Evolutionary conservation across 192 early-diverging fungal species (phyloP), one percentile per base, ranked within the genome.

Genomic region (Dimargaris xerosporica): DNA sequence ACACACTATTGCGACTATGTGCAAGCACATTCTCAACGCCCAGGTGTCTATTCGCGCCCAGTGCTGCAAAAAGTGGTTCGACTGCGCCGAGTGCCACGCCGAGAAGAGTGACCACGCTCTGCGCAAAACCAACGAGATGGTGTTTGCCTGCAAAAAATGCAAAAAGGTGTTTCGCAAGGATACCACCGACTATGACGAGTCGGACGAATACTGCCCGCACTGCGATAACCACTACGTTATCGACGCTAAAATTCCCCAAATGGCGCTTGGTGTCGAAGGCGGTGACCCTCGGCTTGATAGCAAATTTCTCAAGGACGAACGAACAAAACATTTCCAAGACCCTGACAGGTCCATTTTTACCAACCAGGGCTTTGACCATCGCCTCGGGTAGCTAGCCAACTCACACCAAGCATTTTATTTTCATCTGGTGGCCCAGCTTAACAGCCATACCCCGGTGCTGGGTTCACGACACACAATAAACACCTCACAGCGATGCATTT

Each of bases 161-260:
- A 93, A 90, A 81, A 97, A 97, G 75, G 84, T 86, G n/a, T 97
- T 97, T 67, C 81, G 94, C 66, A 97, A 97, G 70, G 84, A 93
- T 64, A 77, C 91, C 76, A 43, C 86, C 46, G 80, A 91, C 56
- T 98, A 86, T 70, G 91, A 94, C 44, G 93, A 95, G 59, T 82
- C 82, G 25, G 96, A 98, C 75, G 96, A 98, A 69, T 98, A 83
- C 75, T 98, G 96, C 66, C 96, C 96, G 41, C 85, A 95, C 66
- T 98, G 96, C 76, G 96, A 96, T 69, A 98, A 98, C 79, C 89
- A 96, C 61, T 98, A 86, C 65, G 85, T 98, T 50, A 67, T 98
- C 45, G 92, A 94, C 25, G 96, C 95, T 19, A 85, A 92, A 66
- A 91, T 84, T 0, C 93, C 93, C 3, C 75, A 80, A 45, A 84